Evolutionary conservation across 2,329 filamentous ascomycete genomes (phyloP).

Genomic region (Trichoderma lentiforme): DNA sequence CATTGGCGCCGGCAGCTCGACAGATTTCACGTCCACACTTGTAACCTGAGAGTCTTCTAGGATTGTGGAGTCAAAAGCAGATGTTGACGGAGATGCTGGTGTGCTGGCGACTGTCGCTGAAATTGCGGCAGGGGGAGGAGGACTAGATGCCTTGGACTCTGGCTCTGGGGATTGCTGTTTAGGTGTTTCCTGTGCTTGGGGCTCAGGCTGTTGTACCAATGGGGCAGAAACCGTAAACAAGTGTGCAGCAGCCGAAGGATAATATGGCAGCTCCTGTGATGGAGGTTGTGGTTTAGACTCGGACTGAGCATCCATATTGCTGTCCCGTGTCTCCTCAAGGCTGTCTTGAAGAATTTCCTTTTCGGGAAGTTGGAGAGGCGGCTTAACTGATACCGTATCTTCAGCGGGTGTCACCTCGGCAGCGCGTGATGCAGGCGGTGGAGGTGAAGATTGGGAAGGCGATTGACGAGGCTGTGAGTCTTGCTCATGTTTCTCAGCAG

Average conservation of each 20-base stretch:
- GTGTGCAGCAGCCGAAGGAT: slow-evolving; percentile 10
- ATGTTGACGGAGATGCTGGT: neutral
- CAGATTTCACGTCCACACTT: slow-evolving; percentile 4
- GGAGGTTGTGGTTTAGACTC: neutral
- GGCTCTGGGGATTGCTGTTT: neutral
- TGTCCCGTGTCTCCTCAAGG: neutral
- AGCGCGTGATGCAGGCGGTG: neutral
- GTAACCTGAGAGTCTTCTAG: neutral
- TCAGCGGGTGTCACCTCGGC: neutral
- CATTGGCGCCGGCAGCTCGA: neutral
- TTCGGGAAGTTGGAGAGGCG: slow-evolving; percentile 9
- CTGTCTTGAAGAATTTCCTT: slow-evolving; percentile 5
- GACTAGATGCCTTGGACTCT: neutral
- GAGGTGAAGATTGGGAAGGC: neutral
- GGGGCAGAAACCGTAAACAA: neutral
- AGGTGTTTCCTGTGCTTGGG: neutral
- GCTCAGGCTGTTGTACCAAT: neutral
- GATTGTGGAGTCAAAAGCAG: neutral
- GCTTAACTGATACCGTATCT: neutral
- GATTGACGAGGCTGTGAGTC: neutral
- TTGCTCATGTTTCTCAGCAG: neutral
- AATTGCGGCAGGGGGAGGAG: neutral
- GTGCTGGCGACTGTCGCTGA: neutral
- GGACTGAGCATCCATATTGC: neutral
- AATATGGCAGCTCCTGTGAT: neutral